Evolutionary conservation across 306 rosid genomes (phyloP), one percentile per base, ranked within the genome.

Genomic region (Rosa lucieae): DNA sequence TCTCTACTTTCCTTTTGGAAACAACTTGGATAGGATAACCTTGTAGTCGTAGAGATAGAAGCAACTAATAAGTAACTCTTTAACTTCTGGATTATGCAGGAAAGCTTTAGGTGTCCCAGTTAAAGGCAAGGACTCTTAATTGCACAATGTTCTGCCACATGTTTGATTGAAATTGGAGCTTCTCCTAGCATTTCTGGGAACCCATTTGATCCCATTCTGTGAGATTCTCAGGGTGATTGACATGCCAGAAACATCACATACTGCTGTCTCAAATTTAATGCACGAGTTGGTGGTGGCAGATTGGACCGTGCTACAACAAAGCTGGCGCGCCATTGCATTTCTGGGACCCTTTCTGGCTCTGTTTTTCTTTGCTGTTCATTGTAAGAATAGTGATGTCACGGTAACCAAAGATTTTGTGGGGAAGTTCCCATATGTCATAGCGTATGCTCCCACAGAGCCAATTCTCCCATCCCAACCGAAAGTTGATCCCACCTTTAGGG

Each of bases 371-470:
- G 80, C 89, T 92, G 46, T 95, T 95, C 70, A 85, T 95, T 49
- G 40, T 79, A 71, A 92, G 97, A 85, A 95, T 95, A 79, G 87
- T 95, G 29, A 92, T 95, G 98, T 92, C 99, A 17, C 92, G 98
- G 98, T 92, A 93, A 74, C 98, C 98, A 12, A 93, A 90, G 78
- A 87, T 93, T 20, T 92, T 20, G 92, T 91, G 59, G 91, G 91
- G 26, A 89, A 92, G 81, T 92, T 95, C 82, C 99, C 98, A 0
- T 95, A 89, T 81, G 92, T 91, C 37, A 72, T 92, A 77, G 99
- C 93, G 44, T 92, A 91, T 89, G 99, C 92, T 76, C 98, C 99
- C 44, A 95, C 99, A 3, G 98, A 95, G 44, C 98, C 98, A 8
- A 81, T 95, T 84, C 97, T 92, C 51, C 37, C 3, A 44, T 67